Base-by-base conservation (phyloP, 352 stramenopile species). In the Phytophthora meadii region DNA sequence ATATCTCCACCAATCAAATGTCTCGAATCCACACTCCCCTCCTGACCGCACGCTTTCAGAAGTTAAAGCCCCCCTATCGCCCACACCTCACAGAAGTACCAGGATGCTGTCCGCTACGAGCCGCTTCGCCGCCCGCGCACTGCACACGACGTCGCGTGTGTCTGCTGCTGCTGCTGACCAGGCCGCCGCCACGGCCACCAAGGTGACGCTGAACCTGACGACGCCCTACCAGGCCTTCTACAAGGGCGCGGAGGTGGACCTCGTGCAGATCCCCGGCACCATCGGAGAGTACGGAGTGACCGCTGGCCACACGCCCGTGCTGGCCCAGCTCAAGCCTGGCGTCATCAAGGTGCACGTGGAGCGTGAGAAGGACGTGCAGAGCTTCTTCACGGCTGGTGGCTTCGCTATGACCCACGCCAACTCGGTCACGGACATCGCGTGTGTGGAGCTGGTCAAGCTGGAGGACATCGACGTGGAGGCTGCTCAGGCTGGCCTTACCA, bases 211-310 rank as follows among this genome's bases (percentile, higher is more conserved):
- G 25, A 96, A 94, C 76, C 79, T 96, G 8, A 89, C 73, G 53
- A 91, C 88, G 54, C 88, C 88, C 30, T 91, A 92, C 72, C 75
- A 92, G 65, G 79, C 84, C 48, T 92, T 95, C 68, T 94, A 91
- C 76, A 86, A 84, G 65, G 76, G 81, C 64, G 84, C 84, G 15
- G 68, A 86, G 59, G 95, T 98, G 49, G 84, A 97, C 65, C 81
- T 93, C 39, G 93, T 99, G 46, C 94, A 98, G 79, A 93, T 99
- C 74, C 97, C 97, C 11, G 97, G 97, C 53, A 78, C 92, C 28
- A 94, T 95, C 49, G 97, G 97, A 69, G 97, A 99, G 84, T 99
- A 99, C 80, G 97, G 97, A 80, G 93, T 99, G 32, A 98, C 96
- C 11, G 94, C 94, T 7, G 92, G 95, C 69, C 97, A 99, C 91